Evolutionary conservation across 2,329 filamentous ascomycete genomes (phyloP).

Genomic region (Setomelanomma holmii): DNA sequence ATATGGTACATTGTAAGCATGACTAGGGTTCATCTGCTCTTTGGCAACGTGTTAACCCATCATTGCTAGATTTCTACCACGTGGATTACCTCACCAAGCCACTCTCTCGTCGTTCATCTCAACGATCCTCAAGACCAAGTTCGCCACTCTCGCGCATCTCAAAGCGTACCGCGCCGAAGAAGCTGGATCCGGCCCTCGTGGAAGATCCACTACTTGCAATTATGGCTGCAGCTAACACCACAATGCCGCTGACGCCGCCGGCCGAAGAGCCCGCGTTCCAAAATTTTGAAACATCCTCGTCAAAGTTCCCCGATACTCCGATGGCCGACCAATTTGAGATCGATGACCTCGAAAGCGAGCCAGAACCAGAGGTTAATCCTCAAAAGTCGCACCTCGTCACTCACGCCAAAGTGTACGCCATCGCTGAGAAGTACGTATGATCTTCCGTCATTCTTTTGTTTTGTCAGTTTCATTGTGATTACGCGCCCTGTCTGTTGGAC

Average conservation of each 20-base stretch:
- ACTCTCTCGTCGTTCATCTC: conserved; percentile 38
- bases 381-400: conserved; percentile 53
- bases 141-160: conserved; percentile 27
- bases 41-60: conserved; percentile 22
- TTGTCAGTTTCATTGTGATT: conserved; percentile 20
- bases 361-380: conserved; percentile 45
- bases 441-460: conserved; percentile 15
- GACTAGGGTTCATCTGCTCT: conserved; percentile 2
- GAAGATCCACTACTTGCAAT: conserved; percentile 50
- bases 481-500: conserved; percentile 13
- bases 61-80: conserved; percentile 49
- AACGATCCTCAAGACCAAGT: conserved; percentile 30
- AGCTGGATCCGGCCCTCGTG: conserved; percentile 40
- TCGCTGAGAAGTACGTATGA: conserved; percentile 56
- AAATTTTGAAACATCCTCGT: conserved; percentile 25
- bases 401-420: conserved; percentile 58
- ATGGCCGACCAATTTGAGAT: conserved; percentile 44
- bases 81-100: conserved; percentile 48
- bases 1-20: conserved; percentile 51
- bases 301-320: conserved; percentile 41
- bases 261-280: conserved; percentile 31
- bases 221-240: conserved; percentile 30
- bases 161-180: conserved; percentile 26
- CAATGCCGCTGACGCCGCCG: conserved; percentile 35
- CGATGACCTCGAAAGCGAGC: conserved; percentile 36